Evolutionary conservation across 371 early-diverging fungal genomes (phyloP), one percentile per base, ranked within the genome.

Genomic region (Lichtheimia ornata): DNA sequence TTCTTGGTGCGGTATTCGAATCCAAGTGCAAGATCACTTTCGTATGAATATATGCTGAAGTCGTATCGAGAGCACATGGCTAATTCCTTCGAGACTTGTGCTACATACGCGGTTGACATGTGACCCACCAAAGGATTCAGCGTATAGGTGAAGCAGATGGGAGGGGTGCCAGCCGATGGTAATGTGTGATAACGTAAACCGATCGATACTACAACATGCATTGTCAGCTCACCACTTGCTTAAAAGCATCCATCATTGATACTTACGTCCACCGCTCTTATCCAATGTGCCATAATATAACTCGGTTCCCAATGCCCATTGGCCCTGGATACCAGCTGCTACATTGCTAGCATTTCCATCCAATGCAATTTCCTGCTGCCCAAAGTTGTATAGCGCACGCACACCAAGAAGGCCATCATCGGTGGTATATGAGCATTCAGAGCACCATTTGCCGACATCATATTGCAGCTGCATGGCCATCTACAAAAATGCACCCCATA

Each of bases 101-200:
- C 87, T 1, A 92, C 89, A 80, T 93, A 95, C 5, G 91, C 86
- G 15, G 89, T 76, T 11, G 90, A 86, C 73, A 92, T 73, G 59
- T 94, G 93, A 27, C 94, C 94, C 79, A 95, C 94, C 69, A 95
- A 87, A 11, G 96, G 95, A 58, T 94, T 94, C 27, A 89, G 65
- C 4, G 91, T 85, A 64, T 92, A 87, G 0, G 94, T 93, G 24
- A 91, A 69, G 56, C 85, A 87, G 18, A 91, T 76, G 6, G 83
- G 81, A 44, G 63, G 71, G 9, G 75, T 51, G 5, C 73, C 65
- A 28, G 86, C 69, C 18, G 81, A 76, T n/a, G 84, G 82, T n/a
- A 76, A 73, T 44, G 89, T 82, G 51, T 85, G 86, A 64, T 91
- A 89, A 27, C 91, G 78, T 28, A 88, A 67, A 5, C 91, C 93